These are phyloP conservation scores for Aspergillus aculeatinus DNA, from an alignment of 2,329 filamentous ascomycete genomes.

Conservation along the genomic window DNA sequence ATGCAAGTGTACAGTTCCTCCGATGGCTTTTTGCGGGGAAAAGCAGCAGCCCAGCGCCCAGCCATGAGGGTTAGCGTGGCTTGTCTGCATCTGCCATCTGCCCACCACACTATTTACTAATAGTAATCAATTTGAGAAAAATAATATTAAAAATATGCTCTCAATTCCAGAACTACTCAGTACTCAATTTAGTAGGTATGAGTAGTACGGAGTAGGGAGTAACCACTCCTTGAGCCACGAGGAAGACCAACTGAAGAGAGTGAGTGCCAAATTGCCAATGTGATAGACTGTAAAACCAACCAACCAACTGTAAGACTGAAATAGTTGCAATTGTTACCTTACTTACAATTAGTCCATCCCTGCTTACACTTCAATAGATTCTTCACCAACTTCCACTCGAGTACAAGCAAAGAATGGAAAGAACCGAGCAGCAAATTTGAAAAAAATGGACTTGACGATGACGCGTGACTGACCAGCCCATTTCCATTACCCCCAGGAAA, in stretches of 20 bases:
- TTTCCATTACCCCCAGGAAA: constrained; percentile 34
- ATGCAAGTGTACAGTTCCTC: neutral
- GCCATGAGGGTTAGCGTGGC: neutral
- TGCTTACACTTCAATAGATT: neutral
- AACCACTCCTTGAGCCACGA: neutral
- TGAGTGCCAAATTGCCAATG: too few relatives aligned
- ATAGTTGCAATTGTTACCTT: too few relatives aligned
- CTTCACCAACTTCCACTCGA: too few relatives aligned
- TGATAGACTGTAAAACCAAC: too few relatives aligned
- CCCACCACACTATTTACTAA: neutral
- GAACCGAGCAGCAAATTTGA: neutral
- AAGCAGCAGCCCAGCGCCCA: neutral
- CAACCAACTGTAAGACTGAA: too few relatives aligned
- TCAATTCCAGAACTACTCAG: neutral
- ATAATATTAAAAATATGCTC: too few relatives aligned
- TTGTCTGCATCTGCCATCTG: neutral
- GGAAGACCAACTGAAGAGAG: neutral
- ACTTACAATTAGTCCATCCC: neutral
- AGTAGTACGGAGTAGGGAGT: neutral
- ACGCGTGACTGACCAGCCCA: constrained; percentile 19
- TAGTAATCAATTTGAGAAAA: too few relatives aligned
- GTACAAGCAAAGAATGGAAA: too few relatives aligned
- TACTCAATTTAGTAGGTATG: too few relatives aligned
- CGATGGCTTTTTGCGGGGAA: neutral
- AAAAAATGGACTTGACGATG: neutral